Evolutionary conservation across 306 rosid genomes (phyloP).

Genomic region (Prunus padus): DNA sequence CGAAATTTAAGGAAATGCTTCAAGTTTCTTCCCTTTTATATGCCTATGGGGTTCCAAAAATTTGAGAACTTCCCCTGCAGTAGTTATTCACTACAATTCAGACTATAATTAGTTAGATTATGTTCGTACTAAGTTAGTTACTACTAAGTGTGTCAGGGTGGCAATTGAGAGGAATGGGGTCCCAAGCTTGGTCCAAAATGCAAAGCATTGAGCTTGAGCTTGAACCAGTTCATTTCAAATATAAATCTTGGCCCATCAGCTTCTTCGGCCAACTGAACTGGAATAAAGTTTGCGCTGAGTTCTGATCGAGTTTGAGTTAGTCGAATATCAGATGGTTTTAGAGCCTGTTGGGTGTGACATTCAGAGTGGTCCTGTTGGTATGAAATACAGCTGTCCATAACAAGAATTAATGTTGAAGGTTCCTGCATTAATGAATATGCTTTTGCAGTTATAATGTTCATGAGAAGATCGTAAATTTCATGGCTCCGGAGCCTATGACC

Average conservation of each 20-base stretch:
- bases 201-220: not conserved
- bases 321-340: not conserved
- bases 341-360: not conserved
- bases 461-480: constrained; percentile 81
- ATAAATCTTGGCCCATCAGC: not conserved
- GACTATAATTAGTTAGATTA: not conserved
- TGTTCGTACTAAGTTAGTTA: not conserved
- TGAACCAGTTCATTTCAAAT: not conserved
- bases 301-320: not conserved
- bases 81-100: not conserved
- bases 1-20: not conserved
- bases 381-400: not conserved
- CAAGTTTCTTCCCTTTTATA: not conserved
- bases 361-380: not conserved
- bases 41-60: not conserved
- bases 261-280: not conserved
- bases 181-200: not conserved
- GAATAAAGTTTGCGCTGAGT: not conserved
- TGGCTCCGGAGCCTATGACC: constrained; percentile 58
- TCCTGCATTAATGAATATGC: not conserved
- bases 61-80: not conserved
- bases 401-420: not conserved
- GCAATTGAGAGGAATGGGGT: not conserved
- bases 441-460: constrained; percentile 71
- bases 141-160: too few relatives aligned